These are phyloP conservation scores for Afroboletus lepidellus DNA, from an alignment of 1,284 basidiomycete species.

Conservation along the genomic window DNA sequence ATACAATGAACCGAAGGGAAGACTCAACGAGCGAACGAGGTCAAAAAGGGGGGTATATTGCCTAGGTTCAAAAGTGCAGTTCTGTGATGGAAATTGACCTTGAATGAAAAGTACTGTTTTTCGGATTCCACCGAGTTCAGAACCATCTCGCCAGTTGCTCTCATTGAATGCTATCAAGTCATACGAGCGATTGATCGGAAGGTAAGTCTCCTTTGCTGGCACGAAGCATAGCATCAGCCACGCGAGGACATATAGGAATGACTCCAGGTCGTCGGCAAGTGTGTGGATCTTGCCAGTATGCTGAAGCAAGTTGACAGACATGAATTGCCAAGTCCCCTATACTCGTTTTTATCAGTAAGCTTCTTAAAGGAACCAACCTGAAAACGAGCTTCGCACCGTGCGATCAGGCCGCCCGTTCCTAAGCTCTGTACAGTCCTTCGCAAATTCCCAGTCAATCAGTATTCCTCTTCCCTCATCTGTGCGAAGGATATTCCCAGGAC, in stretches of 20 bases:
- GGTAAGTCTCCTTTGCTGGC: too few species aligned
- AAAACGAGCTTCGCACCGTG: background rate
- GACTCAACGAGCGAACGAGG: too few species aligned
- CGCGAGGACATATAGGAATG: background rate
- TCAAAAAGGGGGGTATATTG: too few species aligned
- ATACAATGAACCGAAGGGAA: too few species aligned
- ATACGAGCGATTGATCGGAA: too few species aligned
- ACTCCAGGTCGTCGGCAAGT: background rate
- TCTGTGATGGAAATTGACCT: too few species aligned
- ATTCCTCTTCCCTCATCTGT: background rate
- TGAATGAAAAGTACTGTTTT: too few species aligned
- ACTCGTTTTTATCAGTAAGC: background rate
- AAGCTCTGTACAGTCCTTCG: background rate
- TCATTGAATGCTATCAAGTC: too few species aligned
- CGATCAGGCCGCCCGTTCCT: background rate
- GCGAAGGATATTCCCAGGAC: background rate
- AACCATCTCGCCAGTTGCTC: too few species aligned
- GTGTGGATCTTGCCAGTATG: background rate
- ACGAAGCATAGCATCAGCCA: background rate
- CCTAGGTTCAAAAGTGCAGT: too few species aligned
- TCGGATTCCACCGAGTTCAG: too few species aligned
- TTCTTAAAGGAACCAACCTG: background rate
- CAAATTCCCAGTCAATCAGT: constrained; percentile 7
- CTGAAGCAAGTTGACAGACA: background rate
- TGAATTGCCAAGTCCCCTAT: background rate